Base-by-base conservation (phyloP, 495 filamentous ascomycete genomes). In the Mytilinidion resinicola region DNA sequence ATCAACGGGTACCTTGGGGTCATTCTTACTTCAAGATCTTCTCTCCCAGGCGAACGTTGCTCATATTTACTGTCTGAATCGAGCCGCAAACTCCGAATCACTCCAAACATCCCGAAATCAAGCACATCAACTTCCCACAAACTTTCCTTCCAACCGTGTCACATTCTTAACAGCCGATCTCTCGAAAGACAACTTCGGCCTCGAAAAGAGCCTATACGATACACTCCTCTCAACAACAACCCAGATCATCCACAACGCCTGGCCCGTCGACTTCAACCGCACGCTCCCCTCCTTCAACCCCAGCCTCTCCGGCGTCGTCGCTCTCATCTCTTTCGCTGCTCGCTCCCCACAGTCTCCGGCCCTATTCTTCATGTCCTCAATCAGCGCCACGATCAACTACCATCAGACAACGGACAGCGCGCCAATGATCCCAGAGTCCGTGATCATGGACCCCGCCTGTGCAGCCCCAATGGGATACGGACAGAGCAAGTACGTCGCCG, bases 1-100 rank as follows among this genome's bases (percentile, higher is more conserved):
- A n/a, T 57, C 55, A 17, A 71, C 72, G 25, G 69, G 72, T 3
- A 68, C 59, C 41, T 56, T 75, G 21, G 72, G 73, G n/a, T 48
- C 62, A 0, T 62, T 72, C 54, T 9, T 70, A 9, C 64, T 74
- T 10, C 54, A 48, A 0, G 3, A 50, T 8, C 59, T 72, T n/a
- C 44, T 44, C 34, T 19, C 39, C 11, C 10, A 42, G 7, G 15
- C 56, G 14, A 19, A n/a, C 7, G 57, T 69, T 17, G 25, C 52
- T 0, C 48, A 36, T 9, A 51, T 71, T 15, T 59, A 65, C 20
- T 69, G 64, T 42, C 63, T 73, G 3, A 59, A 65, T 17, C 62
- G 69, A 20, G 34, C 15, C 19, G 15, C 48, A 15, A 36, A 34
- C 10, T 30, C 20, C n/a, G 3, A 15, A 12, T 20, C 5, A n/a